Percentiles rank a stretch among this genome's conserved stretches.
Evolutionary conservation across 192 early-diverging fungal species (phyloP).

Genomic region (Backusella circina): DNA sequence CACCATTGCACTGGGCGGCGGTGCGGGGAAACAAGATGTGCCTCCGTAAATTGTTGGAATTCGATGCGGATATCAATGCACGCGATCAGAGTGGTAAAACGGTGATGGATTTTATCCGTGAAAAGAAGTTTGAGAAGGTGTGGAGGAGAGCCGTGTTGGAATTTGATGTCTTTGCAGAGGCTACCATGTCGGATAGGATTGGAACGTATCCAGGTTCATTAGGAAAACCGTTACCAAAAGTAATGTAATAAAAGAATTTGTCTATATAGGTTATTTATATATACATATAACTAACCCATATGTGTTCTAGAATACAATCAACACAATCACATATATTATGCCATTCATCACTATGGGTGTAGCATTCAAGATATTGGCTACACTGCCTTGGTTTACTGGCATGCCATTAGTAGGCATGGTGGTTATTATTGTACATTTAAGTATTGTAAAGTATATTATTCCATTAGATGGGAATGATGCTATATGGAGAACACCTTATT

Average conservation of each 20-base stretch:
- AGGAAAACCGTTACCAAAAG: slow-evolving; percentile 9
- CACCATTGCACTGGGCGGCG: slow-evolving; percentile 91
- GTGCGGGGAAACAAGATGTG: slow-evolving; percentile 52
- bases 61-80: slow-evolving; percentile 62
- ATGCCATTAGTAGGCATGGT: slow-evolving; percentile 55
- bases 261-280: neutral
- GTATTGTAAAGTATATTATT: slow-evolving; percentile 59
- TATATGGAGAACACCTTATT: slow-evolving; percentile 76
- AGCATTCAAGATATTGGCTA: slow-evolving; percentile 51
- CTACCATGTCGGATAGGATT: neutral
- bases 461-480: slow-evolving; percentile 42
- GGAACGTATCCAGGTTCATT: slow-evolving; percentile 3
- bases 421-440: slow-evolving; percentile 51
- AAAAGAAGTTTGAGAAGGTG: slow-evolving; percentile 38
- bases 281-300: neutral
- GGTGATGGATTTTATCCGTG: slow-evolving; percentile 77
- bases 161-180: slow-evolving; percentile 42
- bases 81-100: slow-evolving; percentile 77
- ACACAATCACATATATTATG: slow-evolving; percentile 62
- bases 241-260: neutral
- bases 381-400: slow-evolving; percentile 77
- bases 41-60: slow-evolving; percentile 67
- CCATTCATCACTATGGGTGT: slow-evolving; percentile 67
- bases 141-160: slow-evolving; percentile 50
- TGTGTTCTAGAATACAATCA: slow-evolving; percentile 47